Conservation (phyloP, 345 rosid species). For the Citrus australasica region DNA sequence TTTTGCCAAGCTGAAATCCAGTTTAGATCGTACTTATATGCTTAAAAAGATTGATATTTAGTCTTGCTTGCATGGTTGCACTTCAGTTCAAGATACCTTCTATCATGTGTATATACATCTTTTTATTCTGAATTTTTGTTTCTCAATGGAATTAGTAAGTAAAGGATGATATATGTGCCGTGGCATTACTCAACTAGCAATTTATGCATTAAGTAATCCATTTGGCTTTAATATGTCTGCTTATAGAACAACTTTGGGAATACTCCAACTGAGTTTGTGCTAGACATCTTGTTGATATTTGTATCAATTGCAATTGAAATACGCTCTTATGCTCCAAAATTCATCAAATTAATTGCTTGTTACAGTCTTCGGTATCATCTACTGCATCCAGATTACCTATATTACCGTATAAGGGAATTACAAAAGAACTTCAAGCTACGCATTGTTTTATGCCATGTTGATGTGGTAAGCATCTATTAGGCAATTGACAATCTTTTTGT, state of each 20-base stretch:
- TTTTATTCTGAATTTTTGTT: neutral
- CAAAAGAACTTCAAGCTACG: constrained; percentile 86
- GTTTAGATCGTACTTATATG: neutral
- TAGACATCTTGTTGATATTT: neutral
- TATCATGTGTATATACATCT: neutral
- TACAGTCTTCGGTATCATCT: constrained; percentile 91
- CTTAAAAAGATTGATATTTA: neutral
- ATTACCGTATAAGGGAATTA: constrained; percentile 85
- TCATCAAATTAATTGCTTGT: constrained; percentile 7
- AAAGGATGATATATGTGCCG: neutral
- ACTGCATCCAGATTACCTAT: constrained; percentile 87
- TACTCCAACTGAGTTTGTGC: neutral
- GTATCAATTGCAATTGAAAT: neutral
- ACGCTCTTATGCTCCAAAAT: neutral
- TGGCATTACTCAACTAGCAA: neutral
- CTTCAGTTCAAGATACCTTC: neutral
- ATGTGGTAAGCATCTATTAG: constrained; percentile 57
- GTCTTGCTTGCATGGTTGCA: neutral
- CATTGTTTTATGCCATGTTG: constrained; percentile 83
- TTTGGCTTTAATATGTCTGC: neutral
- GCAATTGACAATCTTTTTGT: neutral
- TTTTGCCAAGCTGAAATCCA: neutral
- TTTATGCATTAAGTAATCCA: neutral
- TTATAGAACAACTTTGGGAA: neutral
- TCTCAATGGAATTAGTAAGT: neutral